phyloP scores from a whole-genome alignment of 345 rosid genomes.

The Toxicodendron radicans region DNA sequence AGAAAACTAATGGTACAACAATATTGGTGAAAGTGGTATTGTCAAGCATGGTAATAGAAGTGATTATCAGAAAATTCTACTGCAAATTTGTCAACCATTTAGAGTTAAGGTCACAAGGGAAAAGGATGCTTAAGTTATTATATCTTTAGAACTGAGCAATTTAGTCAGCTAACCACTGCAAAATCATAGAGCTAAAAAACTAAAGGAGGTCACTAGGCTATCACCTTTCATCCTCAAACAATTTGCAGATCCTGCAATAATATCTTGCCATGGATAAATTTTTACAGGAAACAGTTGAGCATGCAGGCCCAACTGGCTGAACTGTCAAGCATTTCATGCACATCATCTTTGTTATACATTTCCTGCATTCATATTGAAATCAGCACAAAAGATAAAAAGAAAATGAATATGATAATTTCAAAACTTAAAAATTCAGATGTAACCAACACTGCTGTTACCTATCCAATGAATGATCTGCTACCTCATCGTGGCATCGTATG shows the following conservation, averaged over 20 bases:
- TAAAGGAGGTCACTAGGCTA: background rate
- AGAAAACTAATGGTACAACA: background rate
- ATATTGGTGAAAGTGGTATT: background rate
- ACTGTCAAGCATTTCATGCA: slow-evolving; percentile 79
- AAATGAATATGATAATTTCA: background rate
- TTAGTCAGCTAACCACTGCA: background rate
- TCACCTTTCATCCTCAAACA: slow-evolving; percentile 78
- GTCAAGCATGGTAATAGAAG: background rate
- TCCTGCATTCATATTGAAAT: slow-evolving; percentile 38
- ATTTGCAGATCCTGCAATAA: slow-evolving; percentile 76
- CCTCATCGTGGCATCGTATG: slow-evolving; percentile 84
- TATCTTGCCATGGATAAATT: slow-evolving; percentile 67
- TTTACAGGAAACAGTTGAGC: slow-evolving; percentile 58
- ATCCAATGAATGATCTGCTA: slow-evolving; percentile 61
- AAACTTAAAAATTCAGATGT: slow-evolving; percentile 5
- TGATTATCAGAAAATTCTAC: slow-evolving; percentile 15
- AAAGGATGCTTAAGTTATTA: background rate
- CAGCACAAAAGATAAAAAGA: slow-evolving; percentile 11
- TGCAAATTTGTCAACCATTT: slow-evolving; percentile 6
- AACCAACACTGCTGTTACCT: slow-evolving; percentile 43
- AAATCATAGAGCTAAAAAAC: background rate
- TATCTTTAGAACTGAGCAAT: background rate
- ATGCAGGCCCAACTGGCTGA: slow-evolving; percentile 58
- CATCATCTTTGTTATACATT: slow-evolving; percentile 68
- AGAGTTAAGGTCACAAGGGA: background rate